Conservation (phyloP, 371 early-diverging fungal species). For the Mucor saturninus region DNA sequence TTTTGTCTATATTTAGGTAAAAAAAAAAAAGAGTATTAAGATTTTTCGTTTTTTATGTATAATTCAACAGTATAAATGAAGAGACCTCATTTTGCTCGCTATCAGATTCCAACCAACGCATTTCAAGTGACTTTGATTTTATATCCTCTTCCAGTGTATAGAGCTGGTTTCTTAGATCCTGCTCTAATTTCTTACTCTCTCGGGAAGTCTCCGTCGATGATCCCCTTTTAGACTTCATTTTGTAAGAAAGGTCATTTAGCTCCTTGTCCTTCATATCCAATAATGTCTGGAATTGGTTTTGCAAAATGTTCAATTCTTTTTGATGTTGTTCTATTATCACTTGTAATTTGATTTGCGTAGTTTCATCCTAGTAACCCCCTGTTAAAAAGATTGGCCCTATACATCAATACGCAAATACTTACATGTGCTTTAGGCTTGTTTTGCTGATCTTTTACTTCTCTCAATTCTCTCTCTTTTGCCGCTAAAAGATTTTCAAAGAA, state of each 20-base stretch:
- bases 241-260: conserved; percentile 27
- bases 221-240: conserved; percentile 26
- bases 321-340: conserved; percentile 38
- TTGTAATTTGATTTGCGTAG: conserved; percentile 27
- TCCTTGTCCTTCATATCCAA: conserved; percentile 49
- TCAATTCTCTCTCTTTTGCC: conserved; percentile 2
- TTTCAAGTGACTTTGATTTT: conserved; percentile 33
- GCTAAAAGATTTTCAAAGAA: not conserved
- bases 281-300: conserved; percentile 42
- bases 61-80: conserved; percentile 21
- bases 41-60: conserved; percentile 7
- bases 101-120: conserved; percentile 40
- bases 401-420: not conserved
- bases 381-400: not conserved
- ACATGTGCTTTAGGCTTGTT: not conserved
- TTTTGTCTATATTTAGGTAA: conserved; percentile 20
- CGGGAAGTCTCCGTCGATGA: conserved; percentile 18
- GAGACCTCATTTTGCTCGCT: conserved; percentile 48
- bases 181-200: conserved; percentile 19
- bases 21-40: not conserved
- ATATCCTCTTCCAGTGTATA: conserved; percentile 31
- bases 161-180: not conserved
- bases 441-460: not conserved
- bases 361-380: not conserved
- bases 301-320: conserved; percentile 39